phyloP scores from a whole-genome alignment of 2,329 filamentous ascomycete genomes.

The Alternaria rosae region DNA sequence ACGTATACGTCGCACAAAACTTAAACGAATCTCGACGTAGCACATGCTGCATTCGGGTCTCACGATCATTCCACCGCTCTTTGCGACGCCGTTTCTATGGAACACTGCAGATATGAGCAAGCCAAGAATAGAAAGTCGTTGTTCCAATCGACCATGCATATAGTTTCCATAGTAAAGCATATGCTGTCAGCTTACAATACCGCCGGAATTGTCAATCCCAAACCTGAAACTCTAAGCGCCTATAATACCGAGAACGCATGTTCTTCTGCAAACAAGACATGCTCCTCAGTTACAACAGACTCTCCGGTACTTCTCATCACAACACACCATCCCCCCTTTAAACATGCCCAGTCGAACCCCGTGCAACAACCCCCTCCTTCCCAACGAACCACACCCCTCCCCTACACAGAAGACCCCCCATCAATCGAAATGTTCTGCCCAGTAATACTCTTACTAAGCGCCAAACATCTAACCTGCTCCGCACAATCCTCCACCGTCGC shows the following conservation, averaged over 20 bases:
- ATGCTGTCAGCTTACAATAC: not conserved
- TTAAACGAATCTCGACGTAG: not conserved
- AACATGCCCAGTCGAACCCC: not conserved
- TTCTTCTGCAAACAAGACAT: not conserved
- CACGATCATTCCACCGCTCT: not conserved
- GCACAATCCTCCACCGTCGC: constrained; percentile 61
- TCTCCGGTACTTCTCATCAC: not conserved
- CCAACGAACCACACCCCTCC: not conserved
- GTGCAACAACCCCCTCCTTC: not conserved
- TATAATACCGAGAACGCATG: not conserved
- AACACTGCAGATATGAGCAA: not conserved
- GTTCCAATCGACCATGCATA: not conserved
- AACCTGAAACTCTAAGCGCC: not conserved
- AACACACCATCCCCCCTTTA: not conserved
- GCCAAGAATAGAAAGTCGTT: not conserved
- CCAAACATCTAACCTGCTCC: constrained; percentile 46
- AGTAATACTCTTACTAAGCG: constrained; percentile 46
- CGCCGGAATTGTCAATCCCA: not conserved
- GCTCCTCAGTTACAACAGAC: not conserved
- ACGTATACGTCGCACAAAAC: not conserved
- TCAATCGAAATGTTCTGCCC: constrained; percentile 50
- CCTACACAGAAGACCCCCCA: constrained; percentile 38
- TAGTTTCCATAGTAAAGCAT: not conserved
- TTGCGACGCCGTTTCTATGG: not conserved
- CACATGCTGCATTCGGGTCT: not conserved